phyloP scores from a whole-genome alignment of 306 rosid genomes.

The Mucuna pruriens region DNA sequence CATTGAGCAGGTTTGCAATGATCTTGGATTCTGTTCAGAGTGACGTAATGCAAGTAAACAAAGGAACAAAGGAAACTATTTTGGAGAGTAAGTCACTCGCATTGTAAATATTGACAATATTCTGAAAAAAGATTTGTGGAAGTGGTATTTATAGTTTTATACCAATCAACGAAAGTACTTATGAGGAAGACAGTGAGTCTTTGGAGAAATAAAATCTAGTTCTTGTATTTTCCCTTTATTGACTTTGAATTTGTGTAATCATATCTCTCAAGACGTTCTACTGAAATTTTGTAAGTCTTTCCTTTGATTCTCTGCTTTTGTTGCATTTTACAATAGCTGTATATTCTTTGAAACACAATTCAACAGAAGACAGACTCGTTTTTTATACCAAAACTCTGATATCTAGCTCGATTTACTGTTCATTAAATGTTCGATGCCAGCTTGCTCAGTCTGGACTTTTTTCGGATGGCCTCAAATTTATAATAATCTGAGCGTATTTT shows the following conservation, averaged over 20 bases:
- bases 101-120: constrained; percentile 38
- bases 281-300: constrained; percentile 14
- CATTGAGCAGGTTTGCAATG: constrained; percentile 82
- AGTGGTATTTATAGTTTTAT: constrained; percentile 19
- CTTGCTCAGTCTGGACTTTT: neutral
- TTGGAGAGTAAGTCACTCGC: constrained; percentile 73
- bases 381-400: constrained; percentile 9
- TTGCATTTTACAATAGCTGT: neutral
- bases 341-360: neutral
- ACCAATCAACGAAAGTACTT: neutral
- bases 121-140: constrained; percentile 17
- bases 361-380: neutral
- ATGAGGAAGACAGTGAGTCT: constrained; percentile 7
- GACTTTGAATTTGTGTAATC: neutral
- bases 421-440: neutral
- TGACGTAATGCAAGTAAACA: constrained; percentile 83
- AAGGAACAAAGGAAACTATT: constrained; percentile 78
- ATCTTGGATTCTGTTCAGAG: constrained; percentile 92
- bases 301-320: constrained; percentile 12
- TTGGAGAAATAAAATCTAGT: neutral
- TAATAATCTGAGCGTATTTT: constrained; percentile 18
- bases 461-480: neutral
- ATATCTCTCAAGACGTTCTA: constrained; percentile 10
- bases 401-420: neutral
- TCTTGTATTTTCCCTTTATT: constrained; percentile 9